A percentile compares a stretch with the other conserved stretches of the same genome.
Conservation (phyloP, 1,284 basidiomycete species). For the Malassezia slooffiae region DNA sequence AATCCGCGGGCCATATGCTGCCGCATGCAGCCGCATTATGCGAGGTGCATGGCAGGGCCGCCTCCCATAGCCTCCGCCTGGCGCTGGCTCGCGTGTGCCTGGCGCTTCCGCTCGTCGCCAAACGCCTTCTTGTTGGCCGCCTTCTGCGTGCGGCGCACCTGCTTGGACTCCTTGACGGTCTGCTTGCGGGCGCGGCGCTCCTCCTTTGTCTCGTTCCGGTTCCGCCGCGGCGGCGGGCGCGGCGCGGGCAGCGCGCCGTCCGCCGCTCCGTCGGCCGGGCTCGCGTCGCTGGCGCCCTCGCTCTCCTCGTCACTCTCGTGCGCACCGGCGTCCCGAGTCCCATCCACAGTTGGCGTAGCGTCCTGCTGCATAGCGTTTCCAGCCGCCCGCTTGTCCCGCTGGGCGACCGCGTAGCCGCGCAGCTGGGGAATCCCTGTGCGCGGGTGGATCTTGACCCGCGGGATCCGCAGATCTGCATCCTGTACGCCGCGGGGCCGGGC, state of each 20-base stretch:
- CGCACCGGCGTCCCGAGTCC: slow-evolving; percentile 19
- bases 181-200: slow-evolving; percentile 78
- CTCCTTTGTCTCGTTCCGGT: slow-evolving; percentile 60
- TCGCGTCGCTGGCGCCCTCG: slow-evolving; percentile 3
- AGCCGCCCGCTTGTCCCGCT: slow-evolving; percentile 15
- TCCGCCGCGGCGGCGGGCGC: slow-evolving; percentile 16
- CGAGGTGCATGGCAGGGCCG: slow-evolving; percentile 19
- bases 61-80: slow-evolving; percentile 26
- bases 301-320: slow-evolving; percentile 21
- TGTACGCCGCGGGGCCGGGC: neutral
- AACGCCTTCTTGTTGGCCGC: slow-evolving; percentile 30
- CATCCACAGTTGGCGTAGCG: slow-evolving; percentile 41
- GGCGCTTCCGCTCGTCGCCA: slow-evolving; percentile 28
- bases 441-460: slow-evolving; percentile 34
- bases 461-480: slow-evolving; percentile 23
- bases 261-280: slow-evolving; percentile 11
- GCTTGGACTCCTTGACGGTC: slow-evolving; percentile 59
- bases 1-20: too few species aligned
- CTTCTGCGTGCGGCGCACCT: slow-evolving; percentile 28
- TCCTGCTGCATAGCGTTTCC: slow-evolving; percentile 8
- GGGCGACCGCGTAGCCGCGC: slow-evolving; percentile 28
- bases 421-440: slow-evolving; percentile 38
- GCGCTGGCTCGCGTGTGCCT: slow-evolving; percentile 23
- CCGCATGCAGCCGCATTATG: too few species aligned
- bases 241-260: slow-evolving; percentile 11